These are phyloP conservation scores for Leptodermis oblonga DNA, from an alignment of 257 asterid species.

Conservation along the genomic window DNA sequence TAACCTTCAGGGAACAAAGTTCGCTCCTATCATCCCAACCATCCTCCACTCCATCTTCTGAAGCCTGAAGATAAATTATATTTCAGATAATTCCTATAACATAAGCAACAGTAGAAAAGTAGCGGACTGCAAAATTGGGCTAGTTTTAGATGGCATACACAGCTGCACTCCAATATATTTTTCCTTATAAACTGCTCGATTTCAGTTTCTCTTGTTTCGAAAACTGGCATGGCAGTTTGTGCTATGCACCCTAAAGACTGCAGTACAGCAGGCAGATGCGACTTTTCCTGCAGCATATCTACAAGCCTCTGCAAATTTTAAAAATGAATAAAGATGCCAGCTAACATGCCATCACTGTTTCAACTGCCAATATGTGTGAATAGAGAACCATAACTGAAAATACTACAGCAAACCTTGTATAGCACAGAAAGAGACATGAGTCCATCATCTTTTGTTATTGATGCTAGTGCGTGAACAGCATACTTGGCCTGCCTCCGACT, in stretches of 20 bases:
- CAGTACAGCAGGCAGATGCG: constrained; percentile 89
- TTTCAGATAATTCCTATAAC: constrained; percentile 5
- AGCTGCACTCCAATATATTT: constrained; percentile 64
- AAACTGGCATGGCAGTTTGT: constrained; percentile 96
- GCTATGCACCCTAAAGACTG: constrained; percentile 99
- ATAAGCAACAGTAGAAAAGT: background rate
- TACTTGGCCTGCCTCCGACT: constrained; percentile 97
- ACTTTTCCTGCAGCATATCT: constrained; percentile 89
- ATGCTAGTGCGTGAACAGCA: constrained; percentile 97
- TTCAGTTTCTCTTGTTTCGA: constrained; percentile 92
- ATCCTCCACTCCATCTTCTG: constrained; percentile 50
- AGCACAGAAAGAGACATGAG: constrained; percentile 98
- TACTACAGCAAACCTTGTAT: constrained; percentile 61
- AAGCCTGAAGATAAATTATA: constrained; percentile 43
- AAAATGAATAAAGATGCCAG: constrained; percentile 1
- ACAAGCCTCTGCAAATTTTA: constrained; percentile 70
- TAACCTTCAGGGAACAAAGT: constrained; percentile 82
- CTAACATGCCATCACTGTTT: constrained; percentile 6
- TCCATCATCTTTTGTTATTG: constrained; percentile 98
- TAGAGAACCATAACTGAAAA: background rate
- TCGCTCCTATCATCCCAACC: constrained; percentile 92
- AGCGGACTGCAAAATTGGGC: background rate
- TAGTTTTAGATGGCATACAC: constrained; percentile 46
- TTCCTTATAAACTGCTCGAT: constrained; percentile 74
- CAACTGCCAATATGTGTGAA: constrained; percentile 5